These are phyloP conservation scores for Phytophthora pinifolia DNA, from an alignment of 352 stramenopile genomes.

Conservation along the genomic window DNA sequence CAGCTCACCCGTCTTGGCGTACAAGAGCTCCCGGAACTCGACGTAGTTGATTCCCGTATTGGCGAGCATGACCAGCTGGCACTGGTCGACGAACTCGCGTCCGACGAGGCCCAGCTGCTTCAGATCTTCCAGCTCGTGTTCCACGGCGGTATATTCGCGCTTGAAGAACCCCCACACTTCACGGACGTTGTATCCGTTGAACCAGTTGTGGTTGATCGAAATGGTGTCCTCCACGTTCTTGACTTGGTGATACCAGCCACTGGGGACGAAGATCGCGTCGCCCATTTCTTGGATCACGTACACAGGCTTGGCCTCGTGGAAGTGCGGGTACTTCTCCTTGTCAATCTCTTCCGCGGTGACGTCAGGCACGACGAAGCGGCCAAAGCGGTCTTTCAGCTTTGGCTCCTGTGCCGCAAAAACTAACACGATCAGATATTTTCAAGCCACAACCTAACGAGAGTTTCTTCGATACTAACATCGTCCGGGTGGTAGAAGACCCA, in stretches of 20 bases:
- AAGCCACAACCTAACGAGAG: not conserved
- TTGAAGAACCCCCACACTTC: conserved; percentile 77
- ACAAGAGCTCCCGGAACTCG: conserved; percentile 62
- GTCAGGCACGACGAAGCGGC: conserved; percentile 55
- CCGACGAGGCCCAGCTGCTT: conserved; percentile 61
- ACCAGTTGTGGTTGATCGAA: conserved; percentile 98
- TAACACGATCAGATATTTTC: conserved; percentile 2
- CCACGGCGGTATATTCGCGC: conserved; percentile 54
- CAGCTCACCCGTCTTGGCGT: conserved; percentile 47
- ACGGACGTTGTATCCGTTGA: conserved; percentile 85
- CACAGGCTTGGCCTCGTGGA: conserved; percentile 44
- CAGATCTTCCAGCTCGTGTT: conserved; percentile 60
- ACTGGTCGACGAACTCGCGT: conserved; percentile 62
- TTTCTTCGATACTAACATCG: conserved; percentile 43
- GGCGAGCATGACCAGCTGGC: conserved; percentile 71
- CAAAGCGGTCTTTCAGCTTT: conserved; percentile 79
- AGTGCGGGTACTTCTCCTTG: conserved; percentile 51
- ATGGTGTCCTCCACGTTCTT: conserved; percentile 92
- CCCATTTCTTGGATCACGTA: conserved; percentile 62
- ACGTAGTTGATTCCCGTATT: conserved; percentile 81
- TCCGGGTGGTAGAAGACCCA: conserved; percentile 91
- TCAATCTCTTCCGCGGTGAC: conserved; percentile 49
- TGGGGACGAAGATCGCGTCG: conserved; percentile 96
- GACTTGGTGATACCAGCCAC: conserved; percentile 95
- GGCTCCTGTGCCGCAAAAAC: conserved; percentile 40